Conservation (phyloP, 2,329 filamentous ascomycete species). For the Paracoccidioides brasiliensis region DNA sequence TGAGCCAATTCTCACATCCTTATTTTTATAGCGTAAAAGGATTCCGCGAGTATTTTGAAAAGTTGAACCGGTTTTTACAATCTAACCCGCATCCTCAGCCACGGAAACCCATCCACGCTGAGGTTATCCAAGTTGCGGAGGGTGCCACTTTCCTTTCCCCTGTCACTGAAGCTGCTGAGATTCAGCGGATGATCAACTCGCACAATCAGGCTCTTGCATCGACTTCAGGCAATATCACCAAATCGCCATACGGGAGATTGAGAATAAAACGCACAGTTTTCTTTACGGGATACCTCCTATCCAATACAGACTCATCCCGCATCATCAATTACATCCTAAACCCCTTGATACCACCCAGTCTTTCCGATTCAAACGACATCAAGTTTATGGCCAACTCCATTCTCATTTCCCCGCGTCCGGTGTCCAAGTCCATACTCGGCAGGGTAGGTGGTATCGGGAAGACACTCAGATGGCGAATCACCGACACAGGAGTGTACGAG, state of each 20-base stretch:
- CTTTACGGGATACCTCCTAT: conserved; percentile 85
- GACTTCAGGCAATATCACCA: conserved; percentile 23
- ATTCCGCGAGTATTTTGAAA: conserved; percentile 72
- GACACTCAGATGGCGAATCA: conserved; percentile 74
- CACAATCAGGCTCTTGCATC: conserved; percentile 49
- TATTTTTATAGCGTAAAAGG: conserved; percentile 46
- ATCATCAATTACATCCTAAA: conserved; percentile 48
- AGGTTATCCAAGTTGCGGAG: conserved; percentile 80
- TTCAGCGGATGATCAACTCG: conserved; percentile 78
- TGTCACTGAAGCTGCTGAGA: conserved; percentile 63
- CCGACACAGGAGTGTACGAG: conserved; percentile 59
- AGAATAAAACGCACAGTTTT: conserved; percentile 77
- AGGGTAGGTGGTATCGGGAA: conserved; percentile 79
- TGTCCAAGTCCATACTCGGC: conserved; percentile 56
- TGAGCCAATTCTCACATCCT: conserved; percentile 9
- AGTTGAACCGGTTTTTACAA: conserved; percentile 55
- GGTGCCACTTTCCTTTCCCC: conserved; percentile 61
- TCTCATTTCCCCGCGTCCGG: conserved; percentile 70
- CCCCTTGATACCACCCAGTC: conserved; percentile 48
- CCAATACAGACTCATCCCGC: conserved; percentile 54
- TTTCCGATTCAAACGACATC: conserved; percentile 54
- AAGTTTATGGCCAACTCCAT: conserved; percentile 81
- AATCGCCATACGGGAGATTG: conserved; percentile 38
- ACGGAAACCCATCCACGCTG: conserved; percentile 55
- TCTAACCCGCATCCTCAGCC: conserved; percentile 30